Base-by-base conservation (phyloP, 495 filamentous ascomycete species). In the Aspergillus cavernicola region DNA sequence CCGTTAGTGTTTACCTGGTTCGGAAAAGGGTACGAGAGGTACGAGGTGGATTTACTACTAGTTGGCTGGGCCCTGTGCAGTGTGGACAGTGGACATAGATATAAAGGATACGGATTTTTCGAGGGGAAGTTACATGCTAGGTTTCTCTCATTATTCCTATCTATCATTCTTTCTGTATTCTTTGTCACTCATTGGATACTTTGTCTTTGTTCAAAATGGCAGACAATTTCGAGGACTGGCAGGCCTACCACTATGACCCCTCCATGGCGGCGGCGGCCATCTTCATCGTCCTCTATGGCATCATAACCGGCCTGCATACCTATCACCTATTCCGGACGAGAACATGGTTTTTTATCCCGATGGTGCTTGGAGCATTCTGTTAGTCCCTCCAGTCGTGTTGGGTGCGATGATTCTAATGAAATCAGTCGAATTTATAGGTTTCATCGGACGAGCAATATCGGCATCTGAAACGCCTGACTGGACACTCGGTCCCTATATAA, bases 281-380 rank as follows among this genome's bases (percentile, higher is more conserved):
- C 41, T 80, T 81, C 63, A 51, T 59, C 45, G 55, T 76, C 24
- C 62, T 82, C 35, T 85, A 82, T 60, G 31, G 54, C 20, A 29
- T 66, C 6, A 31, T 62, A 1, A 75, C 77, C 0, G 15, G 52
- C 2, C 23, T 68, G 0, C 79, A 83, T 50, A 50, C 57, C 10
- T 80, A 61, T 22, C 66, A 74, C 2, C 46, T 77, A 12, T 53
- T 70, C 45, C 63, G 62, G 13, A 70, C 67, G 1, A 56, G 69
- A 29, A 66, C 71, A n/a, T 76, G 72, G 72, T 82, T 81, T 66
- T 75, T 77, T 64, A 71, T 80, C 32, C 68, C 75, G 0, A 76
- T 84, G 52, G 59, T 75, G 16, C 61, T 82, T 15, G 78, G 81
- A 28, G 77, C 69, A 20, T 59, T 74, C 37, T 75, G 80, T 83